These are phyloP conservation scores for Eimeria brunetti DNA, from an alignment of 169 alveolate species.

Conservation along the genomic window DNA sequence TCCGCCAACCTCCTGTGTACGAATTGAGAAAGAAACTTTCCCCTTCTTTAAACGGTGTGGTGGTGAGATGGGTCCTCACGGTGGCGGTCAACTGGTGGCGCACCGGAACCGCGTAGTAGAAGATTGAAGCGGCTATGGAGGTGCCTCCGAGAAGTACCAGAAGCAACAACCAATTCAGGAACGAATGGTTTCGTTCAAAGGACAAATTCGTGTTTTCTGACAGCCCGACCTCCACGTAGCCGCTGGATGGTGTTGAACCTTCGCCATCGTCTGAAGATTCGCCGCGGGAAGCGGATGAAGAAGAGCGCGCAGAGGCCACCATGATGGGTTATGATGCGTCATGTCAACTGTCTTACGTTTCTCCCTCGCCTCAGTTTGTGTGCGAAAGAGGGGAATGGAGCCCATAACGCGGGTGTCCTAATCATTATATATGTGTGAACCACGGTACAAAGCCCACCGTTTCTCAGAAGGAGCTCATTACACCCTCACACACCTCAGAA, in stretches of 20 bases:
- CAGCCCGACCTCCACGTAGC: constrained; percentile 55
- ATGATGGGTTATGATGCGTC: neutral
- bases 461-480: neutral
- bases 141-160: constrained; percentile 45
- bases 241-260: constrained; percentile 50
- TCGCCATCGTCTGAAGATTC: constrained; percentile 16
- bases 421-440: neutral
- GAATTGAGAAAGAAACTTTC: neutral
- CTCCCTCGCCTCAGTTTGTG: neutral
- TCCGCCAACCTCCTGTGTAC: constrained; percentile 52
- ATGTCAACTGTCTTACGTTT: neutral
- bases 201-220: constrained; percentile 56
- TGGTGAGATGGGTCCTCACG: constrained; percentile 54
- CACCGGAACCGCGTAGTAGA: constrained; percentile 56
- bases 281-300: neutral
- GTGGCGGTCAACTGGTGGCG: constrained; percentile 49
- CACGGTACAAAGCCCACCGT: neutral
- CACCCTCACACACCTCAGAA: neutral
- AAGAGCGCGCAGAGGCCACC: constrained; percentile 73
- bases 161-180: constrained; percentile 54
- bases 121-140: neutral
- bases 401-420: neutral
- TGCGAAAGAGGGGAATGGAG: too few species aligned
- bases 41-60: constrained; percentile 70
- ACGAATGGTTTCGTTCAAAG: constrained; percentile 33